These are phyloP conservation scores for Coemansia sp. DNA, from an alignment of 192 early-diverging fungal species.

Conservation along the genomic window DNA sequence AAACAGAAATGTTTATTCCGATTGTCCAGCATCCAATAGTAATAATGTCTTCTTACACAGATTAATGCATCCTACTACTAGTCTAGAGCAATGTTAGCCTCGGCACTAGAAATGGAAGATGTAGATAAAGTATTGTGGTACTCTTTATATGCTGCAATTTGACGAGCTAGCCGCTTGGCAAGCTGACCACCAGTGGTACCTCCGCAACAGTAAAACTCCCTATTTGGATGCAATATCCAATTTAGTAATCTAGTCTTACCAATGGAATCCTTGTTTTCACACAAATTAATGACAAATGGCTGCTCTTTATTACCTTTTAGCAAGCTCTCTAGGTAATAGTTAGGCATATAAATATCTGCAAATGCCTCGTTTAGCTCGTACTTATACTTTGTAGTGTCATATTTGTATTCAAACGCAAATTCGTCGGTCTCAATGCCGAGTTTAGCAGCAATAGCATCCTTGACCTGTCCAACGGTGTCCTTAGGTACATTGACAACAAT, in stretches of 20 bases:
- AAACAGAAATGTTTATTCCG: too few relatives aligned
- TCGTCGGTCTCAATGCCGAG: background rate
- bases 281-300: too few relatives aligned
- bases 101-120: background rate
- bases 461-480: background rate
- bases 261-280: background rate
- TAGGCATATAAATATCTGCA: background rate
- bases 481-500: background rate
- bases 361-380: too few relatives aligned
- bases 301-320: too few relatives aligned
- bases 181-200: background rate
- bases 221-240: background rate
- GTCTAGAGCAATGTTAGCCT: background rate
- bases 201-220: background rate
- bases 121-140: background rate
- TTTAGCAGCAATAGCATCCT: background rate
- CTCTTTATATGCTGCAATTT: background rate
- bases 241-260: background rate
- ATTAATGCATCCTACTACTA: background rate
- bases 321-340: background rate
- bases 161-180: background rate
- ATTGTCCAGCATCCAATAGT: too few relatives aligned
- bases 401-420: background rate
- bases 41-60: too few relatives aligned
- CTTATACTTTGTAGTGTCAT: too few relatives aligned